A percentile compares a stretch with the other conserved stretches of the same genome.
Evolutionary conservation across 1,284 basidiomycete genomes (phyloP).

Genomic region (Marasmius sp.): DNA sequence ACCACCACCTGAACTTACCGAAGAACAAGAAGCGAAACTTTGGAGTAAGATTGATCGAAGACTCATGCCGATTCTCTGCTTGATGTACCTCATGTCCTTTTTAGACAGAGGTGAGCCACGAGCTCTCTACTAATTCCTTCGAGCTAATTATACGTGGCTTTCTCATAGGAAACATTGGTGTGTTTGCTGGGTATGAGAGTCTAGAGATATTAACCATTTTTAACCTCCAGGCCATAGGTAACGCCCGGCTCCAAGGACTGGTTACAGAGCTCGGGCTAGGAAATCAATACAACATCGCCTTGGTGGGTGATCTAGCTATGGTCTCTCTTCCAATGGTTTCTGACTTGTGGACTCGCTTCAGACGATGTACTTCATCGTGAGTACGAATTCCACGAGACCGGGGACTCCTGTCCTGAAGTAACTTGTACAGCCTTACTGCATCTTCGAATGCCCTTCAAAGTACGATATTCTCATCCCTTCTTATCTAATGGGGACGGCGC

Average conservation of each 20-base stretch:
- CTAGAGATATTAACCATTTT: background rate
- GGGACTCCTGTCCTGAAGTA: background rate
- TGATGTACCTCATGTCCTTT: constrained; percentile 67
- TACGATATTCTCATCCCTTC: constrained; percentile 23
- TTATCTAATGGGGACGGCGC: background rate
- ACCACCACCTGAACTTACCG: constrained; percentile 45
- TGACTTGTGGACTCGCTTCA: constrained; percentile 21
- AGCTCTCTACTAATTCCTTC: background rate
- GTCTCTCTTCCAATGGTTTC: background rate
- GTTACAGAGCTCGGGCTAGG: constrained; percentile 53
- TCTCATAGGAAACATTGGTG: constrained; percentile 55
- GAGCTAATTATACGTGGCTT: background rate
- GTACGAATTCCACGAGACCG: constrained; percentile 18
- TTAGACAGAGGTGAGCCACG: constrained; percentile 54
- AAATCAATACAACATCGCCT: constrained; percentile 63
- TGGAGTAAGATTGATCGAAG: constrained; percentile 66
- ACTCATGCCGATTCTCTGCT: constrained; percentile 62
- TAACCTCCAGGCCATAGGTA: constrained; percentile 39
- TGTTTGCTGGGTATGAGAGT: background rate
- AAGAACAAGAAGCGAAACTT: constrained; percentile 53
- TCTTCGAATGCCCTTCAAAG: constrained; percentile 65
- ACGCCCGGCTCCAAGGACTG: constrained; percentile 65
- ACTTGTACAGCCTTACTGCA: constrained; percentile 51
- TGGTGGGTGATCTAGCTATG: constrained; percentile 37
- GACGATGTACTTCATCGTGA: constrained; percentile 72